phyloP scores from a whole-genome alignment of 441 rosid species.

The Bocquillonia castaneifolia region DNA sequence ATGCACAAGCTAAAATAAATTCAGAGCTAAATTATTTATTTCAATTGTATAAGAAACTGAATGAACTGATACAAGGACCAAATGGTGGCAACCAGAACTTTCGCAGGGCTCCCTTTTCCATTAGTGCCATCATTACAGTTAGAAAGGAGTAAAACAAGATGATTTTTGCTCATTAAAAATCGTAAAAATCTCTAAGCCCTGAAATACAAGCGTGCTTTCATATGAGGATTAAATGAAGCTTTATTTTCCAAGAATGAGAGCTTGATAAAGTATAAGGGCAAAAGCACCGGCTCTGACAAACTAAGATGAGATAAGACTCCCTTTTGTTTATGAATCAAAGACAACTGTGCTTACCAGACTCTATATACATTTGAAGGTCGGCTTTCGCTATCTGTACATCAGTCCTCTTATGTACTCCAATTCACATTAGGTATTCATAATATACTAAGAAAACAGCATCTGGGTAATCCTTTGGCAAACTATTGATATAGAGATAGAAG shows the following conservation, averaged over 20 bases:
- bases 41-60: not conserved
- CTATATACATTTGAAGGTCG: conserved; percentile 55
- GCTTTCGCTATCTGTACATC: conserved; percentile 51
- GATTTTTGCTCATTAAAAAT: not conserved
- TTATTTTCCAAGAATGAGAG: conserved; percentile 2
- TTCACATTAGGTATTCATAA: conserved; percentile 76
- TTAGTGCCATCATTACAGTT: not conserved
- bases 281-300: conserved; percentile 17
- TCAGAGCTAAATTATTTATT: not conserved
- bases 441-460: conserved; percentile 77
- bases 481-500: conserved; percentile 72
- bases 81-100: not conserved
- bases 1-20: not conserved
- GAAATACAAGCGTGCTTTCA: not conserved
- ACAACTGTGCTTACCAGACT: conserved; percentile 44
- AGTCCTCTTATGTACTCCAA: conserved; percentile 8
- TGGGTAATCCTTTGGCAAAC: conserved; percentile 76
- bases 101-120: not conserved
- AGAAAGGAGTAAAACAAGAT: not conserved
- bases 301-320: conserved; percentile 20
- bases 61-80: not conserved
- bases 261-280: conserved; percentile 12
- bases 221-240: not conserved
- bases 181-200: not conserved
- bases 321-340: conserved; percentile 27